Evolutionary conservation across 2,329 filamentous ascomycete species (phyloP).

Genomic region (Paracamarosporium sp.): DNA sequence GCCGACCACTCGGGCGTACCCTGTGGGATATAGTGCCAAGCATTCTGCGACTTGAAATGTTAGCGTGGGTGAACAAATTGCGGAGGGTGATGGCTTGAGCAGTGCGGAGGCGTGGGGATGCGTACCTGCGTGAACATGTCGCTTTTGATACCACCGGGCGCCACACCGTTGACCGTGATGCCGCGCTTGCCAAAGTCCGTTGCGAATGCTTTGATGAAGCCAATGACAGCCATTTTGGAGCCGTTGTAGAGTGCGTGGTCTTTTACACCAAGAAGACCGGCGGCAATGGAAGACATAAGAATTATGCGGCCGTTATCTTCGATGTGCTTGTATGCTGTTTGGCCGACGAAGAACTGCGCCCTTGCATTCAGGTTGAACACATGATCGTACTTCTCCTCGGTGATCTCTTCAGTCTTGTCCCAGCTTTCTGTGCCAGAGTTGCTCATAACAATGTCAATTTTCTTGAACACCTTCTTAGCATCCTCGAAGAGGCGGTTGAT

Average conservation of each 20-base stretch:
- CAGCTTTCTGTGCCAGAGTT: constrained; percentile 69
- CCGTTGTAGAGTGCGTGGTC: constrained; percentile 76
- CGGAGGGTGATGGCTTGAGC: too few relatives aligned
- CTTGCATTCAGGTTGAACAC: constrained; percentile 73
- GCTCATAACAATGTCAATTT: constrained; percentile 58
- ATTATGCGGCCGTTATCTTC: constrained; percentile 75
- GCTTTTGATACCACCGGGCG: constrained; percentile 75
- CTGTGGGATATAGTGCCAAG: constrained; percentile 59
- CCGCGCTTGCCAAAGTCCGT: constrained; percentile 73
- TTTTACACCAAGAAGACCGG: constrained; percentile 69
- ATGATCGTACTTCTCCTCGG: constrained; percentile 74
- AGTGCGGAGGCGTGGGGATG: too few relatives aligned
- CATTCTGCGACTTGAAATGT: too few relatives aligned
- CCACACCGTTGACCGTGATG: constrained; percentile 76
- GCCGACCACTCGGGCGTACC: constrained; percentile 57
- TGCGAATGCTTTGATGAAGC: constrained; percentile 74
- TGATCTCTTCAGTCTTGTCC: constrained; percentile 72
- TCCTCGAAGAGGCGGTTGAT: constrained; percentile 64
- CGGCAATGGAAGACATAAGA: constrained; percentile 76
- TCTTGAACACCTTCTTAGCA: constrained; percentile 52
- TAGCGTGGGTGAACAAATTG: too few relatives aligned
- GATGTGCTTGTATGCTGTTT: constrained; percentile 75
- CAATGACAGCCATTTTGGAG: constrained; percentile 75
- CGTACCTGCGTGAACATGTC: constrained; percentile 82
- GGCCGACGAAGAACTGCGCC: constrained; percentile 79